Evolutionary conservation across 1,284 basidiomycete species (phyloP).

Genomic region (Trichosporon faecale): DNA sequence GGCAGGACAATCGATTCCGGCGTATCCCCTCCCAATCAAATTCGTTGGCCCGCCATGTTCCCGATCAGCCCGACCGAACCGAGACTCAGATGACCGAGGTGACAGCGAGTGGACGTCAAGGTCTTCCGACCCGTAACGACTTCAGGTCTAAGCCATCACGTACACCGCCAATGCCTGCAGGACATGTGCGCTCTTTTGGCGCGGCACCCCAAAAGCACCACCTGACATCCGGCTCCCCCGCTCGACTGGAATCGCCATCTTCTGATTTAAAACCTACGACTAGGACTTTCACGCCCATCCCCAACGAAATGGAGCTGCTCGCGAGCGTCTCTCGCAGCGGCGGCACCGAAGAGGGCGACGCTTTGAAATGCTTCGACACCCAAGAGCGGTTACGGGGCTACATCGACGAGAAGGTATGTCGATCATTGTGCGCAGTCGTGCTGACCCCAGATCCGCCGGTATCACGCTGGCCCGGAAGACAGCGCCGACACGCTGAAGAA

Average conservation of each 20-base stretch:
- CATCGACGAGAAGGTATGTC: constrained; percentile 44
- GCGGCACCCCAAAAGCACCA: not conserved
- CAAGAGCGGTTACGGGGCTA: constrained; percentile 45
- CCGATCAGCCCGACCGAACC: not conserved
- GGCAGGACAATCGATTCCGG: not conserved
- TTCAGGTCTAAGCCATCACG: not conserved
- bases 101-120: not conserved
- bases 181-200: not conserved
- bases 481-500: constrained; percentile 40
- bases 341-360: constrained; percentile 49
- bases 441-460: constrained; percentile 18
- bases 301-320: constrained; percentile 40
- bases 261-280: constrained; percentile 6
- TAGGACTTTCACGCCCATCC: constrained; percentile 8
- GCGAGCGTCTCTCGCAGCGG: constrained; percentile 44
- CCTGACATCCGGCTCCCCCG: not conserved
- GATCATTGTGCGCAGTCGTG: too few relatives aligned
- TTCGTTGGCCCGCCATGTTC: constrained; percentile 1
- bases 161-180: not conserved
- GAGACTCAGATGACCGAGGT: constrained; percentile 2
- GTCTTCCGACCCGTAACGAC: not conserved
- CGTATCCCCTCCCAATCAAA: not conserved
- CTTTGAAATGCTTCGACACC: constrained; percentile 43
- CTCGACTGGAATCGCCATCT: not conserved
- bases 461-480: constrained; percentile 10